These are phyloP conservation scores for Capronia coronata DNA, from an alignment of 2,329 filamentous ascomycete species.

Conservation along the genomic window DNA sequence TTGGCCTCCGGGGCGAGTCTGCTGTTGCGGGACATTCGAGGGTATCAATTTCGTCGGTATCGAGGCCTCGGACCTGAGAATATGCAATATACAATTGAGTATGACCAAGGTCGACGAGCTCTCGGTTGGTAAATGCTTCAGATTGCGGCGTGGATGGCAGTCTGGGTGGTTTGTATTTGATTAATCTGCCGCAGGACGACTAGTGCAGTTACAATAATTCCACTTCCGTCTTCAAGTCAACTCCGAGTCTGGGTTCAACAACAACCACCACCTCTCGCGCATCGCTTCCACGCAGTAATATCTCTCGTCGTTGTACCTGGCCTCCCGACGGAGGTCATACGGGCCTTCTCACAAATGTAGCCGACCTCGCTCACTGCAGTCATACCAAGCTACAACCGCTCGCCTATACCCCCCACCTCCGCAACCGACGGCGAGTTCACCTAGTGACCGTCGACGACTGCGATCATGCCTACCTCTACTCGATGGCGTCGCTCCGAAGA, in stretches of 20 bases:
- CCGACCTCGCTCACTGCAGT: conserved; percentile 7
- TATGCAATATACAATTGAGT: too few species aligned
- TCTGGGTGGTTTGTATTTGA: not conserved
- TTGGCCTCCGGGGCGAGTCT: conserved; percentile 99
- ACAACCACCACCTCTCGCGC: conserved; percentile 8
- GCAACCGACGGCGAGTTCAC: conserved; percentile 12
- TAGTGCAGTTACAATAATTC: conserved; percentile 2
- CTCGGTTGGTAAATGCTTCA: not conserved
- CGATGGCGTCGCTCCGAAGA: conserved; percentile 23
- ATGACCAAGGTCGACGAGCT: too few species aligned
- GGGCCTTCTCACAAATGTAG: conserved; percentile 20
- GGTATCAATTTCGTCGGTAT: not conserved
- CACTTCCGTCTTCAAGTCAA: conserved; percentile 10
- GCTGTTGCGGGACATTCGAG: conserved; percentile 26
- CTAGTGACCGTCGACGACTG: conserved; percentile 5
- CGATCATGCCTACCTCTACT: conserved; percentile 27
- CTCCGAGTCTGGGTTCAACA: conserved; percentile 14
- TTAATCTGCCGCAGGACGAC: not conserved
- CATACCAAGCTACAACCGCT: conserved; percentile 5
- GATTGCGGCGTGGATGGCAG: not conserved
- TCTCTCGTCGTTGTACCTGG: conserved; percentile 9
- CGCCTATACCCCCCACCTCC: conserved; percentile 22
- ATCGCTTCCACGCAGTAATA: conserved; percentile 6
- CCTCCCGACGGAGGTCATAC: conserved; percentile 16
- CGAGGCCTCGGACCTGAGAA: too few species aligned